A percentile compares a stretch with the other conserved stretches of the same genome.
These are phyloP conservation scores for Fusarium cyanostomum DNA, from an alignment of 2,329 filamentous ascomycete genomes.

Conservation along the genomic window DNA sequence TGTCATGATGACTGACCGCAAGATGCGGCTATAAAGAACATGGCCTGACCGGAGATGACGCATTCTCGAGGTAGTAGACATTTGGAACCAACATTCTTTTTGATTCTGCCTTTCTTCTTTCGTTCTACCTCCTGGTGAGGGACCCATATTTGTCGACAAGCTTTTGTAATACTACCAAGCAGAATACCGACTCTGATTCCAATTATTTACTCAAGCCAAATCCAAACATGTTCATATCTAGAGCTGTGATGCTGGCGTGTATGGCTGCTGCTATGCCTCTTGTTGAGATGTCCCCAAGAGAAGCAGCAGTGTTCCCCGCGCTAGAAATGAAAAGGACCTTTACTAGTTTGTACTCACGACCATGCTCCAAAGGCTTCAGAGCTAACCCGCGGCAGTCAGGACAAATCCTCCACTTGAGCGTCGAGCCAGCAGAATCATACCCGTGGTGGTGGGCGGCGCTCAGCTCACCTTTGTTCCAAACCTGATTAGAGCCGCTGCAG, in stretches of 20 bases:
- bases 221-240: slow-evolving; percentile 4
- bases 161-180: not conserved
- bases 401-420: slow-evolving; percentile 9
- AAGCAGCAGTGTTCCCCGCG: not conserved
- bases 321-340: slow-evolving; percentile 5
- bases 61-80: no score
- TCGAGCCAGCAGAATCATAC: slow-evolving; percentile 37
- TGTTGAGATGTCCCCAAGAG: slow-evolving; percentile 15
- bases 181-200: not conserved
- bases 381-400: slow-evolving; percentile 13
- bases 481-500: slow-evolving; percentile 45
- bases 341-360: not conserved
- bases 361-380: not conserved
- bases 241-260: not conserved
- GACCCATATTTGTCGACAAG: not conserved
- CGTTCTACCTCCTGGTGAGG: slow-evolving; percentile 17
- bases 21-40: not conserved
- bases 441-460: slow-evolving; percentile 51
- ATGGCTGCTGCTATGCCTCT: slow-evolving; percentile 18
- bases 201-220: not conserved
- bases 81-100: not conserved
- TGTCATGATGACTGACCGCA: not conserved
- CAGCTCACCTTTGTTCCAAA: slow-evolving; percentile 53
- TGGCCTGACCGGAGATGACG: not conserved
- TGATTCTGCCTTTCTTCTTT: not conserved